Evolutionary conservation across 2,329 filamentous ascomycete genomes (phyloP).

Genomic region (Fusarium paranaense): DNA sequence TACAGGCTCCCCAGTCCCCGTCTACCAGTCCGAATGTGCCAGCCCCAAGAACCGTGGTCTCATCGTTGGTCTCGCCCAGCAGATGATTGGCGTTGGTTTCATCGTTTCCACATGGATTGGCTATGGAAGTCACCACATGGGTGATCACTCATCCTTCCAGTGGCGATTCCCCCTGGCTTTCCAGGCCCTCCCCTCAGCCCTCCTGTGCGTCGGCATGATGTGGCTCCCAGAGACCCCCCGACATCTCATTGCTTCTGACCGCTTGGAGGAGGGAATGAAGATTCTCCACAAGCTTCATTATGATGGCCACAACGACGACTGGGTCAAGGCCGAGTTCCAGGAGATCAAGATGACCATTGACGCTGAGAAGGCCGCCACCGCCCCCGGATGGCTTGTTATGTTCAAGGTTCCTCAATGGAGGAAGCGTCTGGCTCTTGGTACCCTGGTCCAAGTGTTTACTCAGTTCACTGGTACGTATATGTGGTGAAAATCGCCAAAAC

Average conservation of each 20-base stretch:
- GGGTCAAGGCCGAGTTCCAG: conserved; percentile 64
- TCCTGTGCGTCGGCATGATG: conserved; percentile 38
- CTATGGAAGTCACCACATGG: conserved; percentile 46
- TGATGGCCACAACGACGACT: conserved; percentile 65
- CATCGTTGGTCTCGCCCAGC: conserved; percentile 65
- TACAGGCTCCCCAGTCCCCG: conserved; percentile 46
- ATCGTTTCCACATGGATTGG: conserved; percentile 61
- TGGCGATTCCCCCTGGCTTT: conserved; percentile 46
- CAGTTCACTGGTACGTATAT: conserved; percentile 56
- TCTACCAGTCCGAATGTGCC: conserved; percentile 43
- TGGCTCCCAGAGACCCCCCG: conserved; percentile 44
- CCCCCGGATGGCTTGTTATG: conserved; percentile 64
- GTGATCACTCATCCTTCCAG: conserved; percentile 46
- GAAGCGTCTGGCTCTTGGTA: conserved; percentile 67
- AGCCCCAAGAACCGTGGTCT: conserved; percentile 45
- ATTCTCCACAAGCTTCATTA: conserved; percentile 62
- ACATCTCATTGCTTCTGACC: conserved; percentile 49
- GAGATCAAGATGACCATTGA: conserved; percentile 69
- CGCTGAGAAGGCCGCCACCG: conserved; percentile 37
- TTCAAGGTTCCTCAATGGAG: conserved; percentile 67
- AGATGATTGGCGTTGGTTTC: conserved; percentile 67
- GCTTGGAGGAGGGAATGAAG: conserved; percentile 54
- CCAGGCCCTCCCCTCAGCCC: conserved; percentile 36
- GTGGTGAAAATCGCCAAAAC: background rate
- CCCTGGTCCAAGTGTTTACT: conserved; percentile 69